phyloP scores from a whole-genome alignment of 257 asterid genomes.

The Plantago ovata region DNA sequence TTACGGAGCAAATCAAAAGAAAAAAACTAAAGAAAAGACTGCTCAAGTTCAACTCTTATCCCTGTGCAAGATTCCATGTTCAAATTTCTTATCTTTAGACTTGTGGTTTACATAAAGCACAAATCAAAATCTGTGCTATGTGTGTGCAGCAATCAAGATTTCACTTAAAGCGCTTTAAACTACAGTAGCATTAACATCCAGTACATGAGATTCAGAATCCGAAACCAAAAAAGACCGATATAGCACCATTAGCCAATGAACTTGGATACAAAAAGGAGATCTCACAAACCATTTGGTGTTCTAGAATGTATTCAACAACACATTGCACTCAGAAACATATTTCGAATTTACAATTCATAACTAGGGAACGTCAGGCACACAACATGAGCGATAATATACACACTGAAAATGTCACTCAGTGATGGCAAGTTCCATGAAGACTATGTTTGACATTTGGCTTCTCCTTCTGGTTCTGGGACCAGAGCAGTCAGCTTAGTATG shows the following conservation, averaged over 20 bases:
- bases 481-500: constrained; percentile 70
- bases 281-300: not conserved
- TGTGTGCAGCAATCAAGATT: not conserved
- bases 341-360: constrained; percentile 29
- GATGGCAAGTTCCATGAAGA: constrained; percentile 9
- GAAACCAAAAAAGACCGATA: no score
- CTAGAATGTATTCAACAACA: constrained; percentile 1
- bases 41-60: no score
- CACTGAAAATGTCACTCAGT: constrained; percentile 2
- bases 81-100: no score
- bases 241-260: no score
- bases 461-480: constrained; percentile 36
- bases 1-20: no score
- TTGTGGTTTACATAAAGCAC: no score
- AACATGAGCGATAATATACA: no score
- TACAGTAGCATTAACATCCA: not conserved
- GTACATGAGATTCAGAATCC: no score
- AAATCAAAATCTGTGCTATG: not conserved
- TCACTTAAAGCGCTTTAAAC: not conserved
- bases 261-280: not conserved
- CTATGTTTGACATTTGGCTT: constrained; percentile 25
- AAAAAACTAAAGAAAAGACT: no score
- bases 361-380: constrained; percentile 15
- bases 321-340: constrained; percentile 15
- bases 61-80: no score